phyloP scores from a whole-genome alignment of 2,329 filamentous ascomycete species.

The Arthrinium phaeospermum region DNA sequence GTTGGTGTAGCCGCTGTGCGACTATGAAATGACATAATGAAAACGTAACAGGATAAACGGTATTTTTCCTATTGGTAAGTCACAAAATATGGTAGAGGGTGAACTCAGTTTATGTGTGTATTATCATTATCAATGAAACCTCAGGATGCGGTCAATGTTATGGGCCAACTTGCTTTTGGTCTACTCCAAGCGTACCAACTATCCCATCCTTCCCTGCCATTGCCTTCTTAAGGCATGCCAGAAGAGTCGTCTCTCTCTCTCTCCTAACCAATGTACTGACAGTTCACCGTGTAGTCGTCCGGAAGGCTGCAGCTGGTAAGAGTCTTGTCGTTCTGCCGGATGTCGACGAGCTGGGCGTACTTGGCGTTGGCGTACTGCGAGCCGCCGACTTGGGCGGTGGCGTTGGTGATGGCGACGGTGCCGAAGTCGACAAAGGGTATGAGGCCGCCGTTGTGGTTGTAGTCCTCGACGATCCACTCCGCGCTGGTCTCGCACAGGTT shows the following conservation, averaged over 20 bases:
- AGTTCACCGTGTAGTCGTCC: conserved; percentile 35
- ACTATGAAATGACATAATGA: too few relatives aligned
- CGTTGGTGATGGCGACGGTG: conserved; percentile 48
- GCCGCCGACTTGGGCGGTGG: conserved; percentile 38
- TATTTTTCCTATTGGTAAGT: too few relatives aligned
- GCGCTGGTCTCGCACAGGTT: conserved; percentile 60
- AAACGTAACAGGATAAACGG: too few relatives aligned
- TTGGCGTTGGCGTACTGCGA: conserved; percentile 41
- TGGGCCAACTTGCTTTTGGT: background rate
- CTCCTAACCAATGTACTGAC: conserved; percentile 22
- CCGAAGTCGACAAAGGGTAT: conserved; percentile 54
- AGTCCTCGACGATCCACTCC: conserved; percentile 69
- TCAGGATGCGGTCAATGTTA: background rate
- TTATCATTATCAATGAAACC: background rate
- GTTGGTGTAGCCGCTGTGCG: too few relatives aligned
- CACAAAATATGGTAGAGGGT: background rate
- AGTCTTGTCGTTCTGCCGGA: conserved; percentile 48
- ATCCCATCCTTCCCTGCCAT: background rate
- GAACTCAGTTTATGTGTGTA: background rate
- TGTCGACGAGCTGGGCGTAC: conserved; percentile 51
- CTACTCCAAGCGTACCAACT: background rate
- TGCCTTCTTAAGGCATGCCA: too few relatives aligned
- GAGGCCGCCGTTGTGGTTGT: conserved; percentile 44
- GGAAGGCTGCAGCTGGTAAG: conserved; percentile 40
- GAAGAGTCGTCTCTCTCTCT: too few relatives aligned